These are phyloP conservation scores for Xerocomellus amylosporus DNA, from an alignment of 768 basidiomycete species.

Conservation along the genomic window DNA sequence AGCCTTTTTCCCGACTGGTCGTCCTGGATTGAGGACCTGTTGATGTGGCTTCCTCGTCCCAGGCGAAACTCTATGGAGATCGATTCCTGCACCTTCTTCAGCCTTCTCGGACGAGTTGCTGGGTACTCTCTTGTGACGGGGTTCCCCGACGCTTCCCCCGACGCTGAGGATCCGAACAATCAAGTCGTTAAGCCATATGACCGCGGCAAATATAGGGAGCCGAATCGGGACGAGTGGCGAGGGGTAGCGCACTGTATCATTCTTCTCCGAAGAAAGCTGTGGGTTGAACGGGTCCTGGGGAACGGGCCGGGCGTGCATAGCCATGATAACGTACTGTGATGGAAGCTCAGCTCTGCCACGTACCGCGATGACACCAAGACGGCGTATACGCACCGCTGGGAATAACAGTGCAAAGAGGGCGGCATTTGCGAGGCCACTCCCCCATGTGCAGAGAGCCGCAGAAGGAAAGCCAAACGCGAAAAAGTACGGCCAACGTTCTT, in stretches of 20 bases:
- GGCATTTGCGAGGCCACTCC: slow-evolving; percentile 74
- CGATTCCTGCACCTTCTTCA: slow-evolving; percentile 55
- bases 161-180: slow-evolving; percentile 63
- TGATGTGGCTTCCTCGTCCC: slow-evolving; percentile 10
- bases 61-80: slow-evolving; percentile 17
- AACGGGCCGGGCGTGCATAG: slow-evolving; percentile 70
- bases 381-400: slow-evolving; percentile 55
- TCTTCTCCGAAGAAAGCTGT: slow-evolving; percentile 32
- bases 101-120: slow-evolving; percentile 56
- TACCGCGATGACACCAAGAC: not conserved
- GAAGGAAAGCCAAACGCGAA: slow-evolving; percentile 82
- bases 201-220: slow-evolving; percentile 68
- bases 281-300: slow-evolving; percentile 78
- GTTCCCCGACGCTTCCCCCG: slow-evolving; percentile 35
- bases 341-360: slow-evolving; percentile 5
- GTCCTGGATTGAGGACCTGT: slow-evolving; percentile 2
- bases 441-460: slow-evolving; percentile 69
- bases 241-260: slow-evolving; percentile 54
- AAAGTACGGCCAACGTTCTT: slow-evolving; percentile 89
- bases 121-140: slow-evolving; percentile 28
- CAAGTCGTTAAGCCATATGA: slow-evolving; percentile 72
- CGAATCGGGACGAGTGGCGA: slow-evolving; percentile 80
- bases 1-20: slow-evolving; percentile 13
- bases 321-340: slow-evolving; percentile 76
- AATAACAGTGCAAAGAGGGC: slow-evolving; percentile 80